Evolutionary conservation across 495 filamentous ascomycete genomes (phyloP).

Genomic region (Podospora australis): DNA sequence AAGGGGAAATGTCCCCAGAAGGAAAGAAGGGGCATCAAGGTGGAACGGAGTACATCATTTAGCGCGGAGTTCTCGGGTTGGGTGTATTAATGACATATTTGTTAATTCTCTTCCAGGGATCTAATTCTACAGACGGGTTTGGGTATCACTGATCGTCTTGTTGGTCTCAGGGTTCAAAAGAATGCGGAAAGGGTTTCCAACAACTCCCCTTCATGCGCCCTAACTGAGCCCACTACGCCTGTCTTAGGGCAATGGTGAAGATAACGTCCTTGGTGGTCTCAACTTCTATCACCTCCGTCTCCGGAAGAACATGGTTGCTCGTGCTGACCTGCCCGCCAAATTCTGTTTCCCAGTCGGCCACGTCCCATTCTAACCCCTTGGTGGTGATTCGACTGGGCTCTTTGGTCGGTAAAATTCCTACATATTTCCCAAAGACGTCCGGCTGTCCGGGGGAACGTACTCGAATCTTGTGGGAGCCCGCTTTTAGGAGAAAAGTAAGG

Average conservation of each 20-base stretch:
- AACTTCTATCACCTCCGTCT: slow-evolving; percentile 47
- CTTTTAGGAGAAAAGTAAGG: slow-evolving; percentile 69
- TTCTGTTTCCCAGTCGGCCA: slow-evolving; percentile 67
- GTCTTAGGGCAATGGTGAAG: slow-evolving; percentile 73
- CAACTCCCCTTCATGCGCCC: background rate
- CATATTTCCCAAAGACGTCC: slow-evolving; percentile 52
- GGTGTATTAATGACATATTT: background rate
- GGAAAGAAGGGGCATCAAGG: background rate
- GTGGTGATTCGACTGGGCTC: slow-evolving; percentile 69
- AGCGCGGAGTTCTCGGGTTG: slow-evolving; percentile 21
- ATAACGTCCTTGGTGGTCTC: slow-evolving; percentile 63
- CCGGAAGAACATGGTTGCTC: slow-evolving; percentile 72
- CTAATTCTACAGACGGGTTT: background rate
- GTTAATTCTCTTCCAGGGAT: background rate
- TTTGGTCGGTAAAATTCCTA: slow-evolving; percentile 79
- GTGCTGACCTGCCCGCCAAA: slow-evolving; percentile 86
- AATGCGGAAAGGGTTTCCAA: no score
- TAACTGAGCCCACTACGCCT: slow-evolving; percentile 4
- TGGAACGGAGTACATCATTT: background rate
- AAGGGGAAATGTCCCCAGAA: no score
- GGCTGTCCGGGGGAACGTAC: slow-evolving; percentile 41
- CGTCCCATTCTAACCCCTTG: slow-evolving; percentile 82
- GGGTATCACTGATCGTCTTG: background rate
- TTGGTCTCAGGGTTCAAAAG: no score
- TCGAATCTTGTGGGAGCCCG: slow-evolving; percentile 62